Base-by-base conservation (phyloP, 2,329 filamentous ascomycete genomes). In the Fusarium haematococcum region DNA sequence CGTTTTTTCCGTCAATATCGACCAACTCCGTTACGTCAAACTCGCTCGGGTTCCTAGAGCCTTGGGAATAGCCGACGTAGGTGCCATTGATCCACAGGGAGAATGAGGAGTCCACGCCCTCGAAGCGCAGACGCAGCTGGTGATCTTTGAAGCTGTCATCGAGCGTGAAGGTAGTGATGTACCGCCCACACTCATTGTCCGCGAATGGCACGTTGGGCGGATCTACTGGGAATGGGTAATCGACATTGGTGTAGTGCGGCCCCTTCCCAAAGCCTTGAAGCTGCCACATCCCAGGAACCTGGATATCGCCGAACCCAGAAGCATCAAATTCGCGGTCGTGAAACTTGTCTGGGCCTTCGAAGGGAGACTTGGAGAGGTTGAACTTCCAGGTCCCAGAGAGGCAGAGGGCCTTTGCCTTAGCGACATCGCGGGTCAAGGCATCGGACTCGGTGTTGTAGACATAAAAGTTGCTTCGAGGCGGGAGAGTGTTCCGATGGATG, bases 111-210 rank as follows among this genome's bases (percentile, higher is more conserved):
- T 56, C 52, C 8, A 37, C 52, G 5, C 52, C 52, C 32, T 56
- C 52, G 52, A 56, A 56, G 8, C 52, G 52, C 8, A 56, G 32
- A 0, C 52, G 30, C 20, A 56, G 20, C 16, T 56, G 52, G 5
- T 56, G 30, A 7, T 23, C 32, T 10, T 37, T 20, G 32, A 56
- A 56, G 32, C 14, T 10, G 3, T 33, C 30, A 3, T 16, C 30
- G 1, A 56, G 5, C n/a, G 13, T 18, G 32, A 56, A 37, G 1
- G 30, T 33, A 8, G 30, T 33, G 10, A 56, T 20, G 75, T 94
- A 94, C 1, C 88, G 88, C 4, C 92, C 92, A 59, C 86, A 87
- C 60, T 91, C 91, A 67, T 92, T 91, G 56, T 93, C 91, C 50
- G 92, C 20, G 2, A 18, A 86, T 9, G 87, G 86, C 0, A 92